Evolutionary conservation across 2,329 filamentous ascomycete genomes (phyloP), one percentile per base, ranked within the genome.

Genomic region (Cytospora piceicola): DNA sequence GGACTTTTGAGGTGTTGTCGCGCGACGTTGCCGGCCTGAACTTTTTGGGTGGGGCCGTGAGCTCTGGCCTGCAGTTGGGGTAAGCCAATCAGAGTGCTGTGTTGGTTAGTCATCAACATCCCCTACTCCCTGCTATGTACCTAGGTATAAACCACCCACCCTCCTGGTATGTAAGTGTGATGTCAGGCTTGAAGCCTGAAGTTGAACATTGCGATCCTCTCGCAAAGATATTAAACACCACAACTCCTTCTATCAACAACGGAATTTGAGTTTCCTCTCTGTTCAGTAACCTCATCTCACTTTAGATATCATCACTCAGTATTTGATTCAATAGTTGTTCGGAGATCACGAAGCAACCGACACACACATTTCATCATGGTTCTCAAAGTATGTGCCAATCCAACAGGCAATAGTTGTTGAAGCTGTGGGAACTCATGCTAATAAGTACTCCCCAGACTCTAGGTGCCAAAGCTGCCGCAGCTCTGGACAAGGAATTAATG

Each of bases 401-500:
- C 27, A 5, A 14, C 17, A 27, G 20, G 39, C 22, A 27, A 12
- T 27, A 17, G 14, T 42, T 17, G 17, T 39, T 39, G 11, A 42
- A 42, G 39, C 5, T 42, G 39, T 7, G 20, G 39, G 39, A 42
- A 24, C 22, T 15, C 29, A 22, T 52, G 70, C 73, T 73, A 67
- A 74, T 68, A 69, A 54, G 27, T 3, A 3, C 8, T 53, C 24
- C 17, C 8, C 63, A 96, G 93, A 96, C 93, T 30, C 85, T 99
- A 30, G 90, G 90, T 12, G 90, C 94, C 52, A 93, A 95, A 78
- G 92, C 93, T 69, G 95, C 95, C 0, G 90, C 92, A 0, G 91
- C 92, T 57, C 85, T 99, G 22, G 95, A 99, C 76, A 89, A 92
- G 77, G 94, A 99, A 75, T 88, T 99, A 68, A 98, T 99, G 94